phyloP scores from a whole-genome alignment of 2,329 filamentous ascomycete species.

The Aspergillus jensenii region DNA sequence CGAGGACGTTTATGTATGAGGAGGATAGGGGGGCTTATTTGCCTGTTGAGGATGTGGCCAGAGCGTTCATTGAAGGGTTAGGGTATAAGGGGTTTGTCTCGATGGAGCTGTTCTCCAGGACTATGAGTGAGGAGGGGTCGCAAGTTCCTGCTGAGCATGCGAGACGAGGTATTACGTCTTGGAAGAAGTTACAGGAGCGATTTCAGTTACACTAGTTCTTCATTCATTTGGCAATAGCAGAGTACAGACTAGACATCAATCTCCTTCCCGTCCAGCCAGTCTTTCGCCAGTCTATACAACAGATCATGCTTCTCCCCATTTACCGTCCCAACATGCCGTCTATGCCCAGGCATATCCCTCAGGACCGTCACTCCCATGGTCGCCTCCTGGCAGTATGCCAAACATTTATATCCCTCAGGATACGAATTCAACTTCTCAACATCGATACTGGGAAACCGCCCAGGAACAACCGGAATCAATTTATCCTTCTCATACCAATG shows the following conservation, averaged over 20 bases:
- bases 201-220: no score
- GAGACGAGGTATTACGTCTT: no score
- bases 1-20: slow-evolving; percentile 67
- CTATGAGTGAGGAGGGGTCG: no score
- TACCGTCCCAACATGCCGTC: slow-evolving; percentile 34
- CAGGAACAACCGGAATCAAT: slow-evolving; percentile 47
- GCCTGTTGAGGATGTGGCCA: slow-evolving; percentile 46
- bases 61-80: no score
- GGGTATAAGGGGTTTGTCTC: no score
- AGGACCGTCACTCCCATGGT: slow-evolving; percentile 49
- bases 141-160: no score
- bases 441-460: slow-evolving; percentile 43
- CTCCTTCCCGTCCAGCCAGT: slow-evolving; percentile 45
- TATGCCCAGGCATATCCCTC: slow-evolving; percentile 48
- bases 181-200: no score
- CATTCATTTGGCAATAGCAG: no score
- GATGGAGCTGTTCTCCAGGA: no score
- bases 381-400: slow-evolving; percentile 45
- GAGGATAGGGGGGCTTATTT: slow-evolving; percentile 64
- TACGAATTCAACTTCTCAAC: slow-evolving; percentile 41
- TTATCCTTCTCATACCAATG: slow-evolving; percentile 58
- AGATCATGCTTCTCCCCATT: slow-evolving; percentile 47
- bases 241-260: slow-evolving; percentile 13
- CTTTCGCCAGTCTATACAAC: slow-evolving; percentile 45
- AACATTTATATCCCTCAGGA: slow-evolving; percentile 47